Evolutionary conservation across 2,329 filamentous ascomycete species (phyloP), one percentile per base, ranked within the genome.

Genomic region (Fulvia fulva): DNA sequence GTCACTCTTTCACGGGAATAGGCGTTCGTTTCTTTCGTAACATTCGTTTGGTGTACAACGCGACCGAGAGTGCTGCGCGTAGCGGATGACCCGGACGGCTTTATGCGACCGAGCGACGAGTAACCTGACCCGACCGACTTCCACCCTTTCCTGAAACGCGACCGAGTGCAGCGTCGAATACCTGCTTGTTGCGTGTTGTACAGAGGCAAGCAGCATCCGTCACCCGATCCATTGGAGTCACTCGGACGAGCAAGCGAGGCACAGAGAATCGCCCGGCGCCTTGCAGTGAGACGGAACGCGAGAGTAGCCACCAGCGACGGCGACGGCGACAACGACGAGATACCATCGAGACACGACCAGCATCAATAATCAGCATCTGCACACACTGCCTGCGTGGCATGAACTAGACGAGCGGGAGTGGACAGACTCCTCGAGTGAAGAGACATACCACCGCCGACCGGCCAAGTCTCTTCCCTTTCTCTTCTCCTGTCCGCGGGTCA

Each of bases 401-500:
- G 28, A 47, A 53, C 26, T 51, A 46, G 30, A 22, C 22, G 47
- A 46, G 47, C 30, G 51, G n/a, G 22, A 26, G 47, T 11, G 25
- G 12, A 28, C 19, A 9, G n/a, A 32, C 11, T 30, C 25, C 12
- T 21, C 23, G 23, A 50, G 47, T 50, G 47, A 30, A 50, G 25
- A 19, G 12, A 32, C 9, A n/a, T 21, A 25, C n/a, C 23, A 47
- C 53, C 53, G 41, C 46, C 30, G n/a, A 12, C 51, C 51, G 41
- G n/a, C n/a, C n/a, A n/a, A n/a, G n/a, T n/a, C n/a, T n/a, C n/a
- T n/a, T n/a, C n/a, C n/a, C n/a, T n/a, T n/a, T 56, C 52, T 57
- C 49, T 53, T 56, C 32, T 47, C 55, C 55, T 49, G 23, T 52
- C 49, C 37, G 54, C 51, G 50, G 51, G 55, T 61, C 62, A 61